Evolutionary conservation across 2,329 filamentous ascomycete genomes (phyloP).

Genomic region (Mycosphaerella sp.): DNA sequence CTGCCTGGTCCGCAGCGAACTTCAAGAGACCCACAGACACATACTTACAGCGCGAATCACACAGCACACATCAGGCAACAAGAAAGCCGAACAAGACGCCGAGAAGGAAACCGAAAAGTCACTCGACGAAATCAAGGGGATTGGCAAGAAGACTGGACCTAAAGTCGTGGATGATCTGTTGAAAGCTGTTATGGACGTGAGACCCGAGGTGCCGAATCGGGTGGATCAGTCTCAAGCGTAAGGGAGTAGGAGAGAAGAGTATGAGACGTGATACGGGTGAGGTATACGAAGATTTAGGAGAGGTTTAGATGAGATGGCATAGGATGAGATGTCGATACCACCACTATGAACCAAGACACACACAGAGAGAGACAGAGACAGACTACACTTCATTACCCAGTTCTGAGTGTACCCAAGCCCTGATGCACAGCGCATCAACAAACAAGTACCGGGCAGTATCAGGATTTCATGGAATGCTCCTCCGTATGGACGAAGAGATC

Average conservation of each 20-base stretch:
- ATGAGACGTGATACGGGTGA: neutral
- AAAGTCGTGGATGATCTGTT: slow-evolving; percentile 79
- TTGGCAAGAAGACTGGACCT: slow-evolving; percentile 71
- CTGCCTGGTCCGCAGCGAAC: neutral
- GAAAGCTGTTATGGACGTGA: slow-evolving; percentile 75
- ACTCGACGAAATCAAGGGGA: slow-evolving; percentile 72
- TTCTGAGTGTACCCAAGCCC: too few relatives aligned
- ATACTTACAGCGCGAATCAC: neutral
- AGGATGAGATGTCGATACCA: too few relatives aligned
- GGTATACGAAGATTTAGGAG: neutral
- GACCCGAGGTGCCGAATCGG: slow-evolving; percentile 58
- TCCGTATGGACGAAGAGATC: too few relatives aligned
- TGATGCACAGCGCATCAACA: too few relatives aligned
- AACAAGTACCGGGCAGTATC: too few relatives aligned
- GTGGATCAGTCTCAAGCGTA: slow-evolving; percentile 30
- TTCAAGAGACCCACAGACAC: neutral
- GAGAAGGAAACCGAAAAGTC: slow-evolving; percentile 73
- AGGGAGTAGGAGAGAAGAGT: neutral
- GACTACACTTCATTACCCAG: too few relatives aligned
- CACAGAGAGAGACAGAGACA: too few relatives aligned
- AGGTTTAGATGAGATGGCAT: too few relatives aligned
- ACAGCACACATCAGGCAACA: slow-evolving; percentile 89
- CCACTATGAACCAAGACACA: too few relatives aligned
- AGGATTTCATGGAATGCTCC: too few relatives aligned
- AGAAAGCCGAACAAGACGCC: slow-evolving; percentile 63